Conservation (phyloP, 768 basidiomycete genomes). For the Macrolepiota albuminosa region DNA sequence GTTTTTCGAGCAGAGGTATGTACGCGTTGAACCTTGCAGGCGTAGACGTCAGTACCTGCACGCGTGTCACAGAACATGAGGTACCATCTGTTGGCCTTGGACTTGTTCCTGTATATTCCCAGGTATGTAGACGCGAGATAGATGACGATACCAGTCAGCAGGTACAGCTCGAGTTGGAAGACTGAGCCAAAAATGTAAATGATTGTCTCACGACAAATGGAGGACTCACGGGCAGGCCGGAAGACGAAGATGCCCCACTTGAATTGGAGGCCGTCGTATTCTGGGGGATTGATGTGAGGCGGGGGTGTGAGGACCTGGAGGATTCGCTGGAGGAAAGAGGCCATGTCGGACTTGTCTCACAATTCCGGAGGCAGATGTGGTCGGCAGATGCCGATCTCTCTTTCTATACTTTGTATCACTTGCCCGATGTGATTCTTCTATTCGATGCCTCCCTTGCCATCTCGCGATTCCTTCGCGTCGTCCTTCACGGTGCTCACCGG, state of each 20-base stretch:
- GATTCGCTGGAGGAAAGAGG: conserved; percentile 28
- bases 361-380: neutral
- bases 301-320: conserved; percentile 49
- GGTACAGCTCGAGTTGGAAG: conserved; percentile 60
- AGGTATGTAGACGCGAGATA: conserved; percentile 56
- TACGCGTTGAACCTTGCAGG: conserved; percentile 56
- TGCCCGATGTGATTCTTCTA: neutral
- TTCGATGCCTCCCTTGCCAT: conserved; percentile 7
- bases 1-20: conserved; percentile 50
- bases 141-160: conserved; percentile 46
- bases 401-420: neutral
- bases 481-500: neutral
- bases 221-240: conserved; percentile 65
- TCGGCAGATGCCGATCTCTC: conserved; percentile 11
- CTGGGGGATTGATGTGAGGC: conserved; percentile 42
- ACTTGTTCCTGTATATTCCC: conserved; percentile 57
- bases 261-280: conserved; percentile 75
- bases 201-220: neutral
- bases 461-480: conserved; percentile 11
- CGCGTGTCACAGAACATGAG: conserved; percentile 22
- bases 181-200: conserved; percentile 28
- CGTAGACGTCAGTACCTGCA: conserved; percentile 12
- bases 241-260: conserved; percentile 75
- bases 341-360: conserved; percentile 13
- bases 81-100: conserved; percentile 63